Percentiles rank a stretch among this genome's conserved stretches.
Evolutionary conservation across 73 alveolate genomes (phyloP).

Genomic region (Breviolum minutum): DNA sequence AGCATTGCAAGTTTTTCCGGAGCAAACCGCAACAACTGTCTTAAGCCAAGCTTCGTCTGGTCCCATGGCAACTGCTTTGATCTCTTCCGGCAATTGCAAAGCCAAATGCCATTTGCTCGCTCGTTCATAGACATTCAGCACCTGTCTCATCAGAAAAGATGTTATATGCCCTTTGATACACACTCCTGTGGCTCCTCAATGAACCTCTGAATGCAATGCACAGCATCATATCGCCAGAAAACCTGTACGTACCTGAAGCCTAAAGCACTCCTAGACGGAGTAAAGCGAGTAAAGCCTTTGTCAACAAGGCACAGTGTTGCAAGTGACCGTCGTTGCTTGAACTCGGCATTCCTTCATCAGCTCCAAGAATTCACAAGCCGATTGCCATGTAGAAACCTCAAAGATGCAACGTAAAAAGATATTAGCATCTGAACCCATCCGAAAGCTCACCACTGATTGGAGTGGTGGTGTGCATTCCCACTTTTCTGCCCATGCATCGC

Average conservation of each 20-base stretch:
- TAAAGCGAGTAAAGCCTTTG: too few relatives aligned
- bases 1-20: too few relatives aligned
- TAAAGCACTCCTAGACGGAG: not conserved
- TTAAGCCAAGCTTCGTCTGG: not conserved
- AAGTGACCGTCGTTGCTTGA: conserved; percentile 16
- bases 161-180: not conserved
- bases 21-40: not conserved
- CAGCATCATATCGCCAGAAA: too few relatives aligned
- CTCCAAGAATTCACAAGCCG: conserved; percentile 8
- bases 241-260: too few relatives aligned
- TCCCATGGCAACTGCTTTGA: not conserved
- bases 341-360: conserved; percentile 17
- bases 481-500: too few relatives aligned
- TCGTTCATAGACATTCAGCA: not conserved
- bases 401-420: too few relatives aligned
- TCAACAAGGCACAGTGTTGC: conserved; percentile 1
- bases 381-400: conserved; percentile 1
- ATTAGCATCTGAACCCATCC: too few relatives aligned
- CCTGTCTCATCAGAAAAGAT: not conserved
- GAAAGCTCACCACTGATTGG: too few relatives aligned
- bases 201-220: too few relatives aligned
- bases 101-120: not conserved
- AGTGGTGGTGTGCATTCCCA: too few relatives aligned
- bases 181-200: too few relatives aligned
- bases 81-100: not conserved